A percentile compares a stretch with the other conserved stretches of the same genome.
phyloP scores from a whole-genome alignment of 140 eudicot species.

The Stevia rebaudiana region DNA sequence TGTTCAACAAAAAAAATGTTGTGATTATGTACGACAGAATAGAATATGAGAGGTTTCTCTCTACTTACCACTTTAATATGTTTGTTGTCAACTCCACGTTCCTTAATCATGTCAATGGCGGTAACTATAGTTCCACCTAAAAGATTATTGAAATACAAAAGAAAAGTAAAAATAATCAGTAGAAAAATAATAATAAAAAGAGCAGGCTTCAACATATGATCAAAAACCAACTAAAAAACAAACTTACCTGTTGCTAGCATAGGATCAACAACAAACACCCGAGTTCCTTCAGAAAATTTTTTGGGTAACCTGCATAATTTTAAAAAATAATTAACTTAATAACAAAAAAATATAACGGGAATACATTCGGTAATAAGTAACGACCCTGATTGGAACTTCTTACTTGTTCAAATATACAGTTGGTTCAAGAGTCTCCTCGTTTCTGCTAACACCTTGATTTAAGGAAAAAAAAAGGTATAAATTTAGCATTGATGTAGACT shows the following conservation, averaged over 20 bases:
- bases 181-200: constrained; percentile 2
- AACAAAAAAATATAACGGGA: background rate
- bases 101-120: constrained; percentile 62
- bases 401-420: constrained; percentile 89
- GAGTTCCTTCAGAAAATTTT: constrained; percentile 68
- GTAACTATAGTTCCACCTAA: constrained; percentile 80
- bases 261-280: constrained; percentile 84
- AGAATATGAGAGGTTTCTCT: constrained; percentile 9
- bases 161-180: background rate
- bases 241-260: constrained; percentile 93
- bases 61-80: constrained; percentile 76
- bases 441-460: constrained; percentile 66
- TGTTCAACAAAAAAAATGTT: background rate
- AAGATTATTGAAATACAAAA: constrained; percentile 20
- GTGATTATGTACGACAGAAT: background rate
- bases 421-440: constrained; percentile 92
- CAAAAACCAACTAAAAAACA: background rate
- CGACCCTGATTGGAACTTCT: constrained; percentile 23
- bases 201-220: background rate
- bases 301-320: constrained; percentile 65
- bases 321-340: background rate
- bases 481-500: background rate
- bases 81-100: constrained; percentile 66
- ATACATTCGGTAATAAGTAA: background rate
- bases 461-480: background rate